Percentiles rank a stretch among this genome's conserved stretches.
These are phyloP conservation scores for Coemansia sp. DNA, from an alignment of 192 early-diverging fungal species.

Conservation along the genomic window DNA sequence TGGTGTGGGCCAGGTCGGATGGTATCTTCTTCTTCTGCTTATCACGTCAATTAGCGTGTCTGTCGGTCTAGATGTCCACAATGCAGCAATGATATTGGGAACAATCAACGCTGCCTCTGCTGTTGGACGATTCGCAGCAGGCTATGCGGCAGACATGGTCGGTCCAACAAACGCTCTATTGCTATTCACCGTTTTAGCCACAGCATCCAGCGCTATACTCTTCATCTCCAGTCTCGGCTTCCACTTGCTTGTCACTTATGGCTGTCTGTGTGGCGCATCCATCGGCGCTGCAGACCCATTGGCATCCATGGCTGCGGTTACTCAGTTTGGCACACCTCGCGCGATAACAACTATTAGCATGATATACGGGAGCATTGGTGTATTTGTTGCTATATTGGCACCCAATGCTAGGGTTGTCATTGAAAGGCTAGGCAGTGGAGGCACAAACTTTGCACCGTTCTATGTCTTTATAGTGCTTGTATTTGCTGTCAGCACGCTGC, in stretches of 20 bases:
- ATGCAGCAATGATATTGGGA: constrained; percentile 44
- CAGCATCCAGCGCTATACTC: constrained; percentile 32
- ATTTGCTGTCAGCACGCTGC: constrained; percentile 34
- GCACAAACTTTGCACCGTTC: constrained; percentile 14
- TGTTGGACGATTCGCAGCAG: constrained; percentile 43
- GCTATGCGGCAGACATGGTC: constrained; percentile 40
- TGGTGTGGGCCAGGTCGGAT: constrained; percentile 41
- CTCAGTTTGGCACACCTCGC: constrained; percentile 33
- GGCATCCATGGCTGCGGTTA: constrained; percentile 41
- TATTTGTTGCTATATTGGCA: constrained; percentile 23
- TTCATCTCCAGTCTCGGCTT: constrained; percentile 35
- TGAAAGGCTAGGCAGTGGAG: constrained; percentile 17
- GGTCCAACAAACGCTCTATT: constrained; percentile 45
- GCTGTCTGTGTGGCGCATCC: constrained; percentile 44
- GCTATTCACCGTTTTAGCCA: constrained; percentile 25
- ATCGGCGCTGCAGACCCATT: constrained; percentile 46
- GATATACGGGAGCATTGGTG: constrained; percentile 42
- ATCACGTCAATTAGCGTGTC: constrained; percentile 49
- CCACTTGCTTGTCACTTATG: constrained; percentile 32
- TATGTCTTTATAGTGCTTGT: constrained; percentile 23
- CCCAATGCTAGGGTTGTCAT: constrained; percentile 34
- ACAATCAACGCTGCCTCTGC: constrained; percentile 49
- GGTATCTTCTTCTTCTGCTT: constrained; percentile 48
- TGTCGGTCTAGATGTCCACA: constrained; percentile 45
- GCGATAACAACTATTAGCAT: constrained; percentile 23